phyloP scores from a whole-genome alignment of 176 grass and related monocot genomes.

The Aegilops sharonensis region DNA sequence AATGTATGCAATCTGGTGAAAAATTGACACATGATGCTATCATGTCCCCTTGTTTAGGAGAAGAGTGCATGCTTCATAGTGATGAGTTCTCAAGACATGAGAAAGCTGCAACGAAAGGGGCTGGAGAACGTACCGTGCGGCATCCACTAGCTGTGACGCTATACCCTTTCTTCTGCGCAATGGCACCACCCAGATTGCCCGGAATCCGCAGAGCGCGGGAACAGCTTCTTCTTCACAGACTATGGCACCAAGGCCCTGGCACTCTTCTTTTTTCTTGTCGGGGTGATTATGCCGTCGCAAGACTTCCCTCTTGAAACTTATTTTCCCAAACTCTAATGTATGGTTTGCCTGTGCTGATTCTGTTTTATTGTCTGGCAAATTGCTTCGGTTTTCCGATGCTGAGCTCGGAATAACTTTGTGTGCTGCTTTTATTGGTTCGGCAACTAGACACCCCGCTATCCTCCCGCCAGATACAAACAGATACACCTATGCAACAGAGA shows the following conservation, averaged over 20 bases:
- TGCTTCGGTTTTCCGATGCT: background rate
- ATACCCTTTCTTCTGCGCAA: slow-evolving; percentile 63
- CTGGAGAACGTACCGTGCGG: slow-evolving; percentile 49
- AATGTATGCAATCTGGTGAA: background rate
- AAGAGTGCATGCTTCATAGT: background rate
- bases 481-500: slow-evolving; percentile 61
- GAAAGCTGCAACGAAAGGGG: background rate
- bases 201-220: slow-evolving; percentile 68
- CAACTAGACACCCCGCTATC: slow-evolving; percentile 78
- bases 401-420: slow-evolving; percentile 65
- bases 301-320: slow-evolving; percentile 80
- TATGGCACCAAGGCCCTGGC: slow-evolving; percentile 57
- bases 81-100: background rate
- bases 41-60: background rate
- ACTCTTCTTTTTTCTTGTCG: slow-evolving; percentile 29
- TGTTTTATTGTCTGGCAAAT: slow-evolving; percentile 12
- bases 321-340: slow-evolving; percentile 70
- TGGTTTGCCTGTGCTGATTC: slow-evolving; percentile 22
- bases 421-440: slow-evolving; percentile 80
- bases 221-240: slow-evolving; percentile 64
- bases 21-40: background rate
- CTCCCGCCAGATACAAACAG: slow-evolving; percentile 77
- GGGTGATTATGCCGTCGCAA: slow-evolving; percentile 34
- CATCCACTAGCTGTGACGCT: slow-evolving; percentile 70
- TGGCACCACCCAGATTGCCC: slow-evolving; percentile 84